These are phyloP conservation scores for Acanthamoeba comandoni DNA, from an alignment of 208 protist species.

Conservation along the genomic window DNA sequence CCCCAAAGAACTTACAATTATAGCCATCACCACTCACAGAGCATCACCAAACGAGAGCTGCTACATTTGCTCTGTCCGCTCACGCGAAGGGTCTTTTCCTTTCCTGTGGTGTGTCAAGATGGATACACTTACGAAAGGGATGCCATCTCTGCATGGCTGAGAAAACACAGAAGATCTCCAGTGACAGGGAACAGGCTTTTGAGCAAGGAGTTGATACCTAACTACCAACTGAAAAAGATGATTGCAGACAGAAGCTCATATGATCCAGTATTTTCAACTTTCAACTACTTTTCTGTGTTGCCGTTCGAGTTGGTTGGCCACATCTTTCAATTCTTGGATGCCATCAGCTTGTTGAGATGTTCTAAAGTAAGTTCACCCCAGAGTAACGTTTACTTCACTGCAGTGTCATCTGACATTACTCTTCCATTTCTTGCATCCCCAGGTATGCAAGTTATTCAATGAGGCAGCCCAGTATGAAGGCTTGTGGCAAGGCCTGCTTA, in stretches of 20 bases:
- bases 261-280: not conserved
- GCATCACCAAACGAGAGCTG: not conserved
- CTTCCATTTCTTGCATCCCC: no score
- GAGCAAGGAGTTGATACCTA: not conserved
- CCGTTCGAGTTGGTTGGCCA: slow-evolving; percentile 3
- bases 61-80: slow-evolving; percentile 44
- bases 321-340: slow-evolving; percentile 13
- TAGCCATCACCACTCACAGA: no score
- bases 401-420: no score
- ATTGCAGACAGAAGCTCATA: not conserved
- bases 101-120: slow-evolving; percentile 8
- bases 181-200: not conserved
- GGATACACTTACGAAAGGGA: slow-evolving; percentile 44
- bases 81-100: slow-evolving; percentile 17
- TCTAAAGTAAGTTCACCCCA: no score
- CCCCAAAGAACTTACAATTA: no score
- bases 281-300: slow-evolving; percentile 21
- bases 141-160: slow-evolving; percentile 6
- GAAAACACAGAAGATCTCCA: not conserved
- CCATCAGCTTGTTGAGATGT: not conserved
- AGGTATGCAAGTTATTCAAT: no score
- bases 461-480: no score
- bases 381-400: no score
- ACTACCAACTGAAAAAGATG: slow-evolving; percentile 24
- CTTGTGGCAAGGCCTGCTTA: no score